phyloP scores from a whole-genome alignment of 257 asterid species.

The Lycium ferocissimum region DNA sequence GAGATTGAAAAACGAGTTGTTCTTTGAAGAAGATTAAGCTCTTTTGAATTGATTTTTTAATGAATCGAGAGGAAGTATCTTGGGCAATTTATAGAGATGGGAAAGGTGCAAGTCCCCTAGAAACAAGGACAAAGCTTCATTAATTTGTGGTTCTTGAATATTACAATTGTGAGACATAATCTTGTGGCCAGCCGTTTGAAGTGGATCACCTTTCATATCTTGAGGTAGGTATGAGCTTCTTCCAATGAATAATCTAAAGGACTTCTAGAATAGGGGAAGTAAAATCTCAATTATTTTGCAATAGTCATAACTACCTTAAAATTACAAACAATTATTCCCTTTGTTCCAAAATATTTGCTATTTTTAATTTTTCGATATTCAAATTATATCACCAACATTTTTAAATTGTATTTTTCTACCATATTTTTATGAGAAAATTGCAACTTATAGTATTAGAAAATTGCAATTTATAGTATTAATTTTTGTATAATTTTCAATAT shows the following conservation, averaged over 20 bases:
- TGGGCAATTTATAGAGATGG: not conserved
- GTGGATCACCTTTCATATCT: not conserved
- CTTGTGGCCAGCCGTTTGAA: not conserved
- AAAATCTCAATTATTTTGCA: not conserved
- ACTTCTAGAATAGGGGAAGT: not conserved
- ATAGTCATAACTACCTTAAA: not conserved
- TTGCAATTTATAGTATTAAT: too few species aligned
- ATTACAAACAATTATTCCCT: too few species aligned
- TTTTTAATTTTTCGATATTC: too few species aligned
- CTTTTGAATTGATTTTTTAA: not conserved
- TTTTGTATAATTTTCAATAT: too few species aligned
- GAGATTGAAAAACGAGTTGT: conserved; percentile 12
- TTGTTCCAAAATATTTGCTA: too few species aligned
- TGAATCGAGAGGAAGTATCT: not conserved
- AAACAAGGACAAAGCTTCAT: not conserved
- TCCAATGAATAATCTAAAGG: not conserved
- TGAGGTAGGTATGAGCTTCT: not conserved
- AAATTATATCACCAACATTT: too few species aligned
- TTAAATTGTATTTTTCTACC: too few species aligned
- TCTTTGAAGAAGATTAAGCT: not conserved
- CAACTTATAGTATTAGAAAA: too few species aligned
- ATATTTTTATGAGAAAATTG: too few species aligned
- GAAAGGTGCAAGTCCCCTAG: too few species aligned
- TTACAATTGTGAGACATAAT: not conserved
- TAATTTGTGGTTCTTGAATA: not conserved